phyloP scores from a whole-genome alignment of 495 filamentous ascomycete species.

The Tuber calosporum region DNA sequence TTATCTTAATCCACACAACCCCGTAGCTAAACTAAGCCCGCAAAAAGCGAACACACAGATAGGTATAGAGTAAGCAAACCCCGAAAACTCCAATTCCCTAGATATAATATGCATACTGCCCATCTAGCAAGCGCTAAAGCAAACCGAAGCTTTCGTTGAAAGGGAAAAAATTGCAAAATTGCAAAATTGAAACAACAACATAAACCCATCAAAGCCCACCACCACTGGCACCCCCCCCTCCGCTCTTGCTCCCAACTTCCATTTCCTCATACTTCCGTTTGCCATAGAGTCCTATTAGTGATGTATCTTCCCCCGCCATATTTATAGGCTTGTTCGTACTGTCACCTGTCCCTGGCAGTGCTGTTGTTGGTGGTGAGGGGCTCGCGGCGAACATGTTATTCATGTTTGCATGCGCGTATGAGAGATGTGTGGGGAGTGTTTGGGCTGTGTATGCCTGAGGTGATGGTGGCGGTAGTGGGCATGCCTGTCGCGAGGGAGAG shows the following conservation, averaged over 20 bases:
- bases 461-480: constrained; percentile 16
- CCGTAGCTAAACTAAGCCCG: neutral
- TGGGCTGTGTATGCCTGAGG: constrained; percentile 4
- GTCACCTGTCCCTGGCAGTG: neutral
- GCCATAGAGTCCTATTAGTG: neutral
- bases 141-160: neutral
- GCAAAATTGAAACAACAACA: no score
- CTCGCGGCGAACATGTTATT: neutral
- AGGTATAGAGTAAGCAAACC: neutral
- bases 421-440: neutral
- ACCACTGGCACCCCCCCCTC: neutral
- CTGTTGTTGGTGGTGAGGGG: neutral
- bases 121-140: neutral
- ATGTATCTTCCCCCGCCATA: neutral
- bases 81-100: neutral
- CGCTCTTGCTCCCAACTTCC: neutral
- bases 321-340: neutral
- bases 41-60: neutral
- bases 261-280: neutral
- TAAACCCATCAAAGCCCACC: neutral
- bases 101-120: neutral
- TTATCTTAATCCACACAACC: neutral
- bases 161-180: neutral
- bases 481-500: neutral
- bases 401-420: neutral